Evolutionary conservation across 345 rosid genomes (phyloP), one percentile per base, ranked within the genome.

Genomic region (Gossypium australe): DNA sequence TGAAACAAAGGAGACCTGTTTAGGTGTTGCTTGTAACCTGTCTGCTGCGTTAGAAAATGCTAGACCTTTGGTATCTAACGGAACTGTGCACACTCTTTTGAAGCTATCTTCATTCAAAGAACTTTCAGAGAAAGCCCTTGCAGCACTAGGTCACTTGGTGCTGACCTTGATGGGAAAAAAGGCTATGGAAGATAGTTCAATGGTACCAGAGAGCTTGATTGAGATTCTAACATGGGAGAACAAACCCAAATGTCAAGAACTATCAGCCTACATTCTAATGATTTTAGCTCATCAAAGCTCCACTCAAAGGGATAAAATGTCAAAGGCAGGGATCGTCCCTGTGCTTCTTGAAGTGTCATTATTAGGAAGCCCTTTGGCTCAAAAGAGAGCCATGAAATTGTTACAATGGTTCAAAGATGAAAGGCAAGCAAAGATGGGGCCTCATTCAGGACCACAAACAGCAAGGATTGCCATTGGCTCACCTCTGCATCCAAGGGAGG

Each of bases 351-450:
- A 91, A 77, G 81, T 95, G 56, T 80, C 89, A 17, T 85, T 95
- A 53, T 22, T 95, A 27, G 98, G 99, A 20, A 91, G 82, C 71
- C 77, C 92, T 63, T 66, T 95, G 12, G 93, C 94, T 41, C 99
- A 95, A 45, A 95, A 85, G 87, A 88, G 99, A 76, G 96, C 97
- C 2, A 10, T 88, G 67, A 95, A 93, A 69, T 71, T 95, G 67
- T 76, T 95, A 67, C 97, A 95, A n/a, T 93, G 99, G 99, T 95
- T 95, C 57, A 93, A 91, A 78, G 96, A 93, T 27, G 99, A 88
- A 81, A 86, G 98, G 79, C 89, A 88, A 72, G 76, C 81, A 17
- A 86, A 83, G 80, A 86, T 95, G 83, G 97, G 96, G 24, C 97
- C 93, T 7, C 99, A 95, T 80, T 95, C 99, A 0, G 99, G 99